These are phyloP conservation scores for Serendipita vermifera DNA, from an alignment of 768 basidiomycete genomes.

Conservation along the genomic window DNA sequence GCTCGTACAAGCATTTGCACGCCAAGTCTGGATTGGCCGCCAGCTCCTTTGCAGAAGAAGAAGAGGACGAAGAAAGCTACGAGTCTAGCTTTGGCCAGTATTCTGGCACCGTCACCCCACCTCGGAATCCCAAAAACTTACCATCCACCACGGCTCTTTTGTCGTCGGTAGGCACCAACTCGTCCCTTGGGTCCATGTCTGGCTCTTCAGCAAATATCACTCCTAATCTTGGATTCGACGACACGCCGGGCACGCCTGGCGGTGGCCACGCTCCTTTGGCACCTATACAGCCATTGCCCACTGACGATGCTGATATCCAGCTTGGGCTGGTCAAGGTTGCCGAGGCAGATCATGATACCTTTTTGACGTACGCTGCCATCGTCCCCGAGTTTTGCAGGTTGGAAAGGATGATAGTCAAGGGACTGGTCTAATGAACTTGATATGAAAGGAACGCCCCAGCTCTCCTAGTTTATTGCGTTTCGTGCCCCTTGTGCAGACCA, in stretches of 20 bases:
- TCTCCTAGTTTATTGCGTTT: too few species aligned
- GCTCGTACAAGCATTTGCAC: slow-evolving; percentile 42
- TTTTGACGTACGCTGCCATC: slow-evolving; percentile 74
- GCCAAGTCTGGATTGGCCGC: slow-evolving; percentile 38
- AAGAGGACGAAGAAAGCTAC: slow-evolving; percentile 53
- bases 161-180: slow-evolving; percentile 19
- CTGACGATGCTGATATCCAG: slow-evolving; percentile 58
- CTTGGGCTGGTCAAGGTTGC: slow-evolving; percentile 71
- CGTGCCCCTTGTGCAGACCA: too few species aligned
- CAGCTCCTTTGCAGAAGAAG: slow-evolving; percentile 52
- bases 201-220: slow-evolving; percentile 1
- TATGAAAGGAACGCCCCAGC: too few species aligned
- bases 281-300: slow-evolving; percentile 58
- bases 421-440: slow-evolving; percentile 29
- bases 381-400: slow-evolving; percentile 72
- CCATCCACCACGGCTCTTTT: slow-evolving; percentile 4
- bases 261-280: slow-evolving; percentile 41
- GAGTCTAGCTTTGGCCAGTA: slow-evolving; percentile 17
- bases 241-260: slow-evolving; percentile 25
- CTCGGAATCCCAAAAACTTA: slow-evolving; percentile 7
- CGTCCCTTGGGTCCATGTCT: neutral
- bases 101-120: neutral
- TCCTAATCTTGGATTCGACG: slow-evolving; percentile 15
- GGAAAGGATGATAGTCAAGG: slow-evolving; percentile 65
- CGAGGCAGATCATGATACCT: slow-evolving; percentile 71